phyloP scores from a whole-genome alignment of 257 asterid genomes.

The Nicotiana obtusifolia region DNA sequence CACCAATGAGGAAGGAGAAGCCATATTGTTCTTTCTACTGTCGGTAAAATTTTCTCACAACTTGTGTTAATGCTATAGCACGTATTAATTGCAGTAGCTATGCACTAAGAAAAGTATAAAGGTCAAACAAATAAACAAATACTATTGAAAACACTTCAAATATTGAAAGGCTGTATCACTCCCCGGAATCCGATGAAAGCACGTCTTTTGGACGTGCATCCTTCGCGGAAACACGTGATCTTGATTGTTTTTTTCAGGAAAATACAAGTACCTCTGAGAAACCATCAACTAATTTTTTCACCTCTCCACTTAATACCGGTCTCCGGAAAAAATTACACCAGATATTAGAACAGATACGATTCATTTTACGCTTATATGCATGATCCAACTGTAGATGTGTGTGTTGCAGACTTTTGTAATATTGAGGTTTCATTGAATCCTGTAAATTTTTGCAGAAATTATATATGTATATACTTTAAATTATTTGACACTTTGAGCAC shows the following conservation, averaged over 20 bases:
- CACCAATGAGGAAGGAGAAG: too few relatives aligned
- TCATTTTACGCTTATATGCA: too few relatives aligned
- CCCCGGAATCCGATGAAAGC: slow-evolving; percentile 3
- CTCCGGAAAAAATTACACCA: not conserved
- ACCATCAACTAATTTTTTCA: not conserved
- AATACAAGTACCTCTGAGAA: not conserved
- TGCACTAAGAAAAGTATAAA: not conserved
- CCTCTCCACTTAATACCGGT: not conserved
- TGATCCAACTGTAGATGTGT: not conserved
- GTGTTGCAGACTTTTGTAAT: too few relatives aligned
- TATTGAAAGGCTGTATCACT: not conserved
- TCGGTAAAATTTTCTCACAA: too few relatives aligned
- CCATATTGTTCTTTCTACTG: too few relatives aligned
- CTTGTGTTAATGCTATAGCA: not conserved
- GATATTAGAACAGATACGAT: not conserved
- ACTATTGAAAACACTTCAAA: not conserved
- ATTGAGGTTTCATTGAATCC: too few relatives aligned
- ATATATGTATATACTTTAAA: too few relatives aligned
- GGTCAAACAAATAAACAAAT: slow-evolving; percentile 1
- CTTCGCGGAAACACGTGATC: slow-evolving; percentile 7
- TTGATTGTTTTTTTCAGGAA: not conserved
- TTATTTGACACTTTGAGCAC: too few relatives aligned
- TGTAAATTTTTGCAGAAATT: too few relatives aligned
- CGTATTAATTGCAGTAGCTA: not conserved
- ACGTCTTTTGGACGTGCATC: slow-evolving; percentile 13